Evolutionary conservation across 352 stramenopile species (phyloP).

Genomic region (Poterioochromonas sp.): DNA sequence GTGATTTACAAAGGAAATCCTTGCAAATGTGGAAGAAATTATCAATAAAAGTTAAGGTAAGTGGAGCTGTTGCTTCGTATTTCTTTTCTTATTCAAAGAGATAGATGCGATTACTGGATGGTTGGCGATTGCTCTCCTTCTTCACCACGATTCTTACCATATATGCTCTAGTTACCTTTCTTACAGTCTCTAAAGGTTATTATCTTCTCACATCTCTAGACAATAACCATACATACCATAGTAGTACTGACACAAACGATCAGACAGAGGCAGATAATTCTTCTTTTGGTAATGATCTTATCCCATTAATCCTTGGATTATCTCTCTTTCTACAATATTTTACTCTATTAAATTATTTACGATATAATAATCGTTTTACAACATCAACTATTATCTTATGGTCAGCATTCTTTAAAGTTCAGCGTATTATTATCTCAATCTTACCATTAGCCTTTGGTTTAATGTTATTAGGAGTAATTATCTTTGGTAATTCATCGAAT

Average conservation of each 20-base stretch:
- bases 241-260: no score
- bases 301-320: not conserved
- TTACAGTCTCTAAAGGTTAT: no score
- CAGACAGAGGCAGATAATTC: no score
- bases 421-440: not conserved
- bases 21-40: no score
- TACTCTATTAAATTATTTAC: not conserved
- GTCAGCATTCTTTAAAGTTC: slow-evolving; percentile 13
- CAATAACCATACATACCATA: no score
- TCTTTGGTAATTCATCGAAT: not conserved
- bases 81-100: no score
- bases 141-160: no score
- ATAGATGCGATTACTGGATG: not conserved
- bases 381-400: not conserved
- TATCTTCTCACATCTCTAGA: no score
- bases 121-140: not conserved
- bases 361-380: slow-evolving; percentile 15
- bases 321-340: not conserved
- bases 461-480: not conserved
- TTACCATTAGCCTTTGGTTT: slow-evolving; percentile 7
- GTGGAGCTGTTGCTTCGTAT: no score
- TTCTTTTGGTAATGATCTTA: not conserved
- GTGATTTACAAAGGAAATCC: no score
- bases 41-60: no score
- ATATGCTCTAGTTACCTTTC: no score